These are phyloP conservation scores for Calonectria pseudoturangicola DNA, from an alignment of 2,329 filamentous ascomycete genomes.

Conservation along the genomic window DNA sequence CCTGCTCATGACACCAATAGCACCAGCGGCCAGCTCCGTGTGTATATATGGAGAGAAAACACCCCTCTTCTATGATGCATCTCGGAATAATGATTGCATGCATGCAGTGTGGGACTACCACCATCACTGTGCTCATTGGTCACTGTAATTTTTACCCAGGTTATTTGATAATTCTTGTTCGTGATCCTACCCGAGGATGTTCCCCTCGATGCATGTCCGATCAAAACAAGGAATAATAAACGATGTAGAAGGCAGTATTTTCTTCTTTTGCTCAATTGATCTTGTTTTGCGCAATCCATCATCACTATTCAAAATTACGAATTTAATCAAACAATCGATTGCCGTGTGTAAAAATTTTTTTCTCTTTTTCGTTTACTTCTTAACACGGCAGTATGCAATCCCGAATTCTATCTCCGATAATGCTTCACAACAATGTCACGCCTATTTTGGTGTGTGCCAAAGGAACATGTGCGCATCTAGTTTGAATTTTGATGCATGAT, in stretches of 20 bases:
- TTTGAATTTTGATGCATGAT: conserved; percentile 19
- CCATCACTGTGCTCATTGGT: conserved; percentile 5
- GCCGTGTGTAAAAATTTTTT: no score
- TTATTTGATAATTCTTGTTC: conserved; percentile 17
- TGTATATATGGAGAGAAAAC: conserved; percentile 15
- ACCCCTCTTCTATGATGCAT: conserved; percentile 10
- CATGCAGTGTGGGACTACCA: background rate
- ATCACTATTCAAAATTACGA: background rate
- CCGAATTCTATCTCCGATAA: background rate
- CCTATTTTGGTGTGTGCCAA: background rate
- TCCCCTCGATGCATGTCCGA: background rate
- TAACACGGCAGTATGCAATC: no score
- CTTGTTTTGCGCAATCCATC: background rate
- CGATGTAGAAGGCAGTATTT: background rate
- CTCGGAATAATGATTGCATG: background rate
- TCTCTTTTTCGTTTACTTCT: no score
- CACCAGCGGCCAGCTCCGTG: conserved; percentile 34
- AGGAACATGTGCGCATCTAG: background rate
- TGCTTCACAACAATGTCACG: background rate
- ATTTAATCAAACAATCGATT: background rate
- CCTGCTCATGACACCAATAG: conserved; percentile 13
- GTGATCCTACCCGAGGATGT: background rate
- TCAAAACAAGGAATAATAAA: background rate
- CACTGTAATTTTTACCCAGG: no score
- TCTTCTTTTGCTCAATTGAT: background rate